A percentile compares a stretch with the other conserved stretches of the same genome.
phyloP scores from a whole-genome alignment of 371 early-diverging fungal genomes.

The Zychaea mexicana region DNA sequence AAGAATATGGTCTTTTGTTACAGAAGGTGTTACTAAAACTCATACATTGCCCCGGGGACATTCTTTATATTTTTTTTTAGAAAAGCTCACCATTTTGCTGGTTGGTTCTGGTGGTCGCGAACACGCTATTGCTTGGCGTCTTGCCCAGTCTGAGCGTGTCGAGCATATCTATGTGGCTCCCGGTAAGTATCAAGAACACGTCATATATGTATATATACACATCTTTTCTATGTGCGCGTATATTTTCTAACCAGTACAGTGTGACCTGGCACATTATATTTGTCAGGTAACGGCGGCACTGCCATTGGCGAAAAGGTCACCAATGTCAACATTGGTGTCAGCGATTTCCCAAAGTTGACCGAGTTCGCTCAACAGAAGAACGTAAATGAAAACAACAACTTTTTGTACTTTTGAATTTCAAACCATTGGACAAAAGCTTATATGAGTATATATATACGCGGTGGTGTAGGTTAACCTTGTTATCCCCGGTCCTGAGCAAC shows the following conservation, averaged over 20 bases:
- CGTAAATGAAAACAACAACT: slow-evolving; percentile 37
- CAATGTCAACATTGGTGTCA: slow-evolving; percentile 77
- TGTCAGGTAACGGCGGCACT: slow-evolving; percentile 92
- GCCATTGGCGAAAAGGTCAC: slow-evolving; percentile 71
- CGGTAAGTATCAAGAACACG: slow-evolving; percentile 50
- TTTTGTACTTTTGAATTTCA: background rate
- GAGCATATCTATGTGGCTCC: slow-evolving; percentile 90
- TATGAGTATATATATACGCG: too few relatives aligned
- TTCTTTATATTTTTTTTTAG: slow-evolving; percentile 23
- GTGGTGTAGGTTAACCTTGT: slow-evolving; percentile 76
- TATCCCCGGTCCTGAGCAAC: slow-evolving; percentile 97
- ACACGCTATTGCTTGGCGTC: slow-evolving; percentile 93
- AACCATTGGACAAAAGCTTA: too few relatives aligned
- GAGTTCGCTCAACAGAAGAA: slow-evolving; percentile 81
- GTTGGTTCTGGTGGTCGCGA: slow-evolving; percentile 97
- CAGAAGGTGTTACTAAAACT: background rate
- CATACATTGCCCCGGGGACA: background rate
- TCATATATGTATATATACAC: background rate
- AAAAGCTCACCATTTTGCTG: slow-evolving; percentile 77
- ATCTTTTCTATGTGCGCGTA: background rate
- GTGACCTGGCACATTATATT: too few relatives aligned
- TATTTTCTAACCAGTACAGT: too few relatives aligned
- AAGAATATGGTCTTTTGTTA: too few relatives aligned
- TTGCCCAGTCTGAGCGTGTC: slow-evolving; percentile 79
- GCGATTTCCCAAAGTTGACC: slow-evolving; percentile 76